Evolutionary conservation across 2,329 filamentous ascomycete species (phyloP).

Genomic region (Fusarium duplospermum): DNA sequence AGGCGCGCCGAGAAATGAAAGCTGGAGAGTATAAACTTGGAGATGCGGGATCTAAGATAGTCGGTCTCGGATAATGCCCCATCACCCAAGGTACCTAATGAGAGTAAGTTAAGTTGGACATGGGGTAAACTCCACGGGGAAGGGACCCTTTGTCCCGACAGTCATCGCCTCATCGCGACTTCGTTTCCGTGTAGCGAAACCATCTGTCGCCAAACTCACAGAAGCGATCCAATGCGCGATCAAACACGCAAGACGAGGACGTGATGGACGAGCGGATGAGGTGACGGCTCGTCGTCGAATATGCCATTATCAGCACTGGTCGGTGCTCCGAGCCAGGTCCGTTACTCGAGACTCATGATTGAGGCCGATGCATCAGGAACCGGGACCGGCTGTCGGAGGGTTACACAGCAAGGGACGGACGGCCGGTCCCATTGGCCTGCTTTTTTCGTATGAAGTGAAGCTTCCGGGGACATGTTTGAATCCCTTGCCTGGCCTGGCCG

Average conservation of each 20-base stretch:
- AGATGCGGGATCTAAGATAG: constrained; percentile 1
- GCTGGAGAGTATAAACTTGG: neutral
- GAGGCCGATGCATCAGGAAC: constrained; percentile 2
- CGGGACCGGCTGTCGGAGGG: constrained; percentile 12
- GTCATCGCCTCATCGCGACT: constrained; percentile 9
- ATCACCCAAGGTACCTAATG: neutral
- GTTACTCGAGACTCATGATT: constrained; percentile 23
- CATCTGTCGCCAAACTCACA: neutral
- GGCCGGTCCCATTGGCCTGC: neutral
- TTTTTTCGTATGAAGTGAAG: constrained; percentile 17
- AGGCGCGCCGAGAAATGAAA: neutral
- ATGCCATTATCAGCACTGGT: constrained; percentile 23
- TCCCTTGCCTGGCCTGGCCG: constrained; percentile 14
- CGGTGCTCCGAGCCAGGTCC: constrained; percentile 7
- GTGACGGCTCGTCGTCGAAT: constrained; percentile 26
- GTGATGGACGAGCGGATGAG: constrained; percentile 24
- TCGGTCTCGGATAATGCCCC: constrained; percentile 6
- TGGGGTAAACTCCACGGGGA: neutral
- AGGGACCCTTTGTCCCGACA: constrained; percentile 11
- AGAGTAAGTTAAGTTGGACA: neutral
- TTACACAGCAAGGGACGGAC: constrained; percentile 2
- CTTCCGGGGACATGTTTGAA: constrained; percentile 19
- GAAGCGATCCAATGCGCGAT: constrained; percentile 8
- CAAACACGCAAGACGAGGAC: neutral
- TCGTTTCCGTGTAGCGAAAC: neutral